Evolutionary conservation across 352 stramenopile genomes (phyloP), one percentile per base, ranked within the genome.

Genomic region (Globisporangium cederbergense): DNA sequence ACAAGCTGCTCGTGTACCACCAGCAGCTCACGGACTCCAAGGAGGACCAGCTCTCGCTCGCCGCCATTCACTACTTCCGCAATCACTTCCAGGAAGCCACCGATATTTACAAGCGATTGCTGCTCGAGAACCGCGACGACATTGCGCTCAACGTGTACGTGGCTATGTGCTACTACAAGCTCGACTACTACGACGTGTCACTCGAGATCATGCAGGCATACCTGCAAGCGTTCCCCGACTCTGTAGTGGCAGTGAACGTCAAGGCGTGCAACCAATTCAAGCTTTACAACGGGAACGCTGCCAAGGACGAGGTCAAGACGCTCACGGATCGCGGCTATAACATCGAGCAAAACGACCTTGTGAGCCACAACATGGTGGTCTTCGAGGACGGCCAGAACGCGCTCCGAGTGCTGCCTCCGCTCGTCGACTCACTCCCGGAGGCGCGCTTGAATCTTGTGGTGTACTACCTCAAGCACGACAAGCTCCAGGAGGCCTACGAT

Each of bases 121-220:
- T 99, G 60, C 78, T 98, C 4, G 91, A 98, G 68, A 96, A 99
- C 70, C 81, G 91, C n/a, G 95, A 99, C 55, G 90, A 98, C 64
- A 86, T 98, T 16, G 96, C 96, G 34, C 81, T 99, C 8, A 98
- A 99, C 72, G 95, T 99, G 43, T 99, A 98, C 70, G 91, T 98
- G n/a, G 96, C 97, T 58, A 98, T 99, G 93, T 98, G 94, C 68
- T 98, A 98, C 75, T 99, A 98, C 92, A 98, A 99, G 67, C 89
- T 98, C 34, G 90, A 98, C 74, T 98, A 98, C 77, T 98, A 99
- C 80, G 96, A 99, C 64, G 95, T 98, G 25, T 97, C 88, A 49
- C 73, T 99, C 14, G 96, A 99, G 78, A 98, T 98, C 68, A 91
- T 99, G 63, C 88, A 97, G 50, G 92, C 97, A 14, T 99, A 99